Evolutionary conservation across 768 basidiomycete genomes (phyloP).

Genomic region (Favolaschia claudopus): DNA sequence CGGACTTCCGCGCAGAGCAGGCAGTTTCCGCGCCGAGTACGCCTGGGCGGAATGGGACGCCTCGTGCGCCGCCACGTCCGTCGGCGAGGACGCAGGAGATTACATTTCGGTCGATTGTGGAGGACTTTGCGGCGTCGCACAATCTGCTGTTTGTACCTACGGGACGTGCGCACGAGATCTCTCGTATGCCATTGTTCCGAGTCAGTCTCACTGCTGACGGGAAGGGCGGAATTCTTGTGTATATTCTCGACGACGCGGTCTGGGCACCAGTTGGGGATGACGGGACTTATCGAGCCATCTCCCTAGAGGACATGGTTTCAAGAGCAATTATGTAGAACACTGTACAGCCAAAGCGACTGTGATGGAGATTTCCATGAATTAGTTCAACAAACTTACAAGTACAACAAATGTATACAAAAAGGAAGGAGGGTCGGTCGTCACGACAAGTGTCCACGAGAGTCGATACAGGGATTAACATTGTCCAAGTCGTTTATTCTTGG

Average conservation of each 20-base stretch:
- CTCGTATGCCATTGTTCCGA: conserved; percentile 89
- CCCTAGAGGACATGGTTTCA: conserved; percentile 88
- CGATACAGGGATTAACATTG: conserved; percentile 53
- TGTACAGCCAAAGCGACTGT: too few species aligned
- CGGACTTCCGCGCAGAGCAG: conserved; percentile 65
- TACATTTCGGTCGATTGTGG: conserved; percentile 92
- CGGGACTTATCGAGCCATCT: conserved; percentile 77
- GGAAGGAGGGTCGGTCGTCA: too few species aligned
- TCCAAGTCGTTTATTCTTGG: conserved; percentile 69
- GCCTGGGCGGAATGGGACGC: conserved; percentile 35
- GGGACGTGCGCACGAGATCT: conserved; percentile 83
- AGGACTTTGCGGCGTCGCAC: conserved; percentile 85
- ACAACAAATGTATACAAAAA: neutral
- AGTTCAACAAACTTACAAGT: neutral
- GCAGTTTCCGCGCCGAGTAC: conserved; percentile 27
- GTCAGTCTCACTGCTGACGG: conserved; percentile 83
- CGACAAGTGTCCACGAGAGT: neutral
- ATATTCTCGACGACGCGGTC: conserved; percentile 92
- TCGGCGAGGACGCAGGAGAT: conserved; percentile 78
- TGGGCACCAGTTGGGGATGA: conserved; percentile 73
- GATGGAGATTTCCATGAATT: too few species aligned
- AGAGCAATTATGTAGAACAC: conserved; percentile 53
- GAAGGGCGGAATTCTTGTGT: conserved; percentile 86
- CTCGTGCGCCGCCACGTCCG: conserved; percentile 44
- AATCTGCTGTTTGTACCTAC: conserved; percentile 91